These are phyloP conservation scores for Blastobotrys serpentis DNA, from an alignment of 1,139 yeast genomes.

Conservation along the genomic window DNA sequence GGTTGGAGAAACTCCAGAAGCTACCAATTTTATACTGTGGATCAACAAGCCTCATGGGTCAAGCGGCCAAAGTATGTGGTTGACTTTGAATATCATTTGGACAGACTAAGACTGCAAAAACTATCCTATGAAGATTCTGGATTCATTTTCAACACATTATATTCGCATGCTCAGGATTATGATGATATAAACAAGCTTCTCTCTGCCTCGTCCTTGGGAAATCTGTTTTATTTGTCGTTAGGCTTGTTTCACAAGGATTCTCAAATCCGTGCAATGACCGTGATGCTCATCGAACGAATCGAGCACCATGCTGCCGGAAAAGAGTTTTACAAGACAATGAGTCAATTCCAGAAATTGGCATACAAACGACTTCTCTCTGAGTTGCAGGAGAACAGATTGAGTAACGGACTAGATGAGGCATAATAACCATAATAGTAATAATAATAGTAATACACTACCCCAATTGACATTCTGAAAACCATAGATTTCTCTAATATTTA, in stretches of 20 bases:
- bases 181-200: slow-evolving; percentile 38
- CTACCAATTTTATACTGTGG: slow-evolving; percentile 31
- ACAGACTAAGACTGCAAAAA: slow-evolving; percentile 32
- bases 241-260: slow-evolving; percentile 40
- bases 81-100: slow-evolving; percentile 38
- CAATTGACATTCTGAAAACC: no score
- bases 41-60: slow-evolving; percentile 27
- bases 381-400: slow-evolving; percentile 14
- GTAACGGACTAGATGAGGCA: slow-evolving; percentile 2
- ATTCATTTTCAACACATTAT: slow-evolving; percentile 29
- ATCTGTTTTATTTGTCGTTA: slow-evolving; percentile 35
- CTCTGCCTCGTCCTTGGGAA: slow-evolving; percentile 30
- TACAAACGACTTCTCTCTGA: slow-evolving; percentile 28
- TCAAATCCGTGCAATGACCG: slow-evolving; percentile 32
- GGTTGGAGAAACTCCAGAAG: slow-evolving; percentile 38
- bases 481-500: no score
- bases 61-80: slow-evolving; percentile 32
- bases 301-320: slow-evolving; percentile 37
- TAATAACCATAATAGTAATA: neutral
- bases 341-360: slow-evolving; percentile 34
- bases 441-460: neutral
- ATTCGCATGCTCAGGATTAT: slow-evolving; percentile 32
- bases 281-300: slow-evolving; percentile 34
- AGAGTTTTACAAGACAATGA: slow-evolving; percentile 31
- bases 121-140: slow-evolving; percentile 36